Conservation (phyloP, 2,329 filamentous ascomycete genomes). For the Aureobasidium sp. region DNA sequence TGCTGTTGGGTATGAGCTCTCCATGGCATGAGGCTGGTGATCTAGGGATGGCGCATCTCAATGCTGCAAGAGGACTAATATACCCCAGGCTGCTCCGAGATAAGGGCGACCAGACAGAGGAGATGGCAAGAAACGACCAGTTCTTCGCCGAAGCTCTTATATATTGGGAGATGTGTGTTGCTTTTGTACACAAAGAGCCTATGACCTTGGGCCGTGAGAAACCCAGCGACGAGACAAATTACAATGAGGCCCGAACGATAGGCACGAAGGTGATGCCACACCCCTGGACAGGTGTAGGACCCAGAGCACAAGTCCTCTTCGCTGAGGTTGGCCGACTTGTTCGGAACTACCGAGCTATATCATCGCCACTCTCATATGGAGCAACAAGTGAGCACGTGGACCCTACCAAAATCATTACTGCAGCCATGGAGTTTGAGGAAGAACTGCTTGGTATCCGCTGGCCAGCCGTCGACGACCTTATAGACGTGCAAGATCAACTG, state of each 20-base stretch:
- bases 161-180: conserved; percentile 53
- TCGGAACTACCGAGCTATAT: conserved; percentile 18
- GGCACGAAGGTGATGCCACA: conserved; percentile 28
- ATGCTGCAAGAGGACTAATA: conserved; percentile 38
- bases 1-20: conserved; percentile 53
- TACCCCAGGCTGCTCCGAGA: conserved; percentile 37
- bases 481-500: conserved; percentile 45
- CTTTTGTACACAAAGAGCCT: conserved; percentile 42
- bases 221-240: conserved; percentile 21
- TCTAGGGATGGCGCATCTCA: conserved; percentile 48
- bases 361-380: background rate
- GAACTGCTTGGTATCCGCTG: conserved; percentile 42
- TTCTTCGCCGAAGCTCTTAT: conserved; percentile 53
- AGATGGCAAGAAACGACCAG: conserved; percentile 30
- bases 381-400: conserved; percentile 18
- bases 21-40: conserved; percentile 53
- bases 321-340: conserved; percentile 38
- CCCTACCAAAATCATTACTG: conserved; percentile 20
- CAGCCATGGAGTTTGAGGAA: conserved; percentile 40
- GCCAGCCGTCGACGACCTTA: conserved; percentile 41
- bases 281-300: conserved; percentile 45
- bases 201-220: conserved; percentile 8
- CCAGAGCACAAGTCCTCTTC: conserved; percentile 38
- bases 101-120: conserved; percentile 26
- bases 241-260: background rate